Conservation (phyloP, 179 eudicot genomes). For the Silene noctiflora region DNA sequence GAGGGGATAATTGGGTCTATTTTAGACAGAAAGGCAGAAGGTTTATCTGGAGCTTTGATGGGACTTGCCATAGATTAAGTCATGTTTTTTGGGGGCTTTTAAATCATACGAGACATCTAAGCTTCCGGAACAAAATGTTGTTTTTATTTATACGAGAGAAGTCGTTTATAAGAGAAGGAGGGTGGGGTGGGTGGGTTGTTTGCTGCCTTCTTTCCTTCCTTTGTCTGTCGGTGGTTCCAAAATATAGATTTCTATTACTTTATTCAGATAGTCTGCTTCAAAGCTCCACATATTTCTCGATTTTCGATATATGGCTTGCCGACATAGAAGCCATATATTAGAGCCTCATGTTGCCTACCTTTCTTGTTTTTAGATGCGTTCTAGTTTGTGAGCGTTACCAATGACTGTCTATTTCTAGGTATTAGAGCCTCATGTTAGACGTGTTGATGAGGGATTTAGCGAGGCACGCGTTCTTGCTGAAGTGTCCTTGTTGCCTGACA, state of each 20-base stretch:
- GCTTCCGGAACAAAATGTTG: background rate
- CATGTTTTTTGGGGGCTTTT: background rate
- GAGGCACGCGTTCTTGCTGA: constrained; percentile 92
- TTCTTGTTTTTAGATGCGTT: no score
- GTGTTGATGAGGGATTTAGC: constrained; percentile 94
- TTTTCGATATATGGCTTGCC: background rate
- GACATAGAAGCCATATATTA: no score
- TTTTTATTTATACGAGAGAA: background rate
- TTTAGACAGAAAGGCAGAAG: background rate
- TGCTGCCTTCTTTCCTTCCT: background rate
- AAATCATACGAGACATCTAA: background rate
- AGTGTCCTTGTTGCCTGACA: constrained; percentile 83
- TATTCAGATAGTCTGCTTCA: background rate
- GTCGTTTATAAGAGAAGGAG: no score
- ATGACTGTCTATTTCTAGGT: constrained; percentile 44
- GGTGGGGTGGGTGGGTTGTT: no score
- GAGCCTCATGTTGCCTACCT: no score
- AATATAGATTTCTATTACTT: background rate
- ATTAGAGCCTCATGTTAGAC: constrained; percentile 79
- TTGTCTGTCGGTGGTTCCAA: no score
- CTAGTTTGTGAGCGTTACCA: background rate
- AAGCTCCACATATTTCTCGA: background rate
- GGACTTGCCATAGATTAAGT: background rate
- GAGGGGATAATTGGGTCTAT: background rate
- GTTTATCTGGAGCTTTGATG: background rate